A percentile compares a stretch with the other conserved stretches of the same genome.
phyloP scores from a whole-genome alignment of 2,329 filamentous ascomycete species.

The Fonsecaea nubica region DNA sequence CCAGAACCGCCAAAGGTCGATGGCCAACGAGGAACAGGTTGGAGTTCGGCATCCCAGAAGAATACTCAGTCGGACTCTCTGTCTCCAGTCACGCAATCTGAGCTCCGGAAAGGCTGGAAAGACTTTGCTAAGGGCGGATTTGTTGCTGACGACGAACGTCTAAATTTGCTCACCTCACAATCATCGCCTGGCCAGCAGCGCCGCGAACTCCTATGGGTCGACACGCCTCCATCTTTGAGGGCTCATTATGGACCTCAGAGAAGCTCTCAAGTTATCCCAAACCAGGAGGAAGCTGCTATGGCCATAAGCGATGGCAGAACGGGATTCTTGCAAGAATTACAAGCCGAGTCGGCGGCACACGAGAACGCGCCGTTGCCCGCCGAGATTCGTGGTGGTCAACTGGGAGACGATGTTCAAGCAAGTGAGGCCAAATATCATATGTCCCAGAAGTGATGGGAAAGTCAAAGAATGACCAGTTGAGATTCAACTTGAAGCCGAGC shows the following conservation, averaged over 20 bases:
- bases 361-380: neutral
- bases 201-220: neutral
- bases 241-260: neutral
- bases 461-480: neutral
- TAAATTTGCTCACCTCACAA: neutral
- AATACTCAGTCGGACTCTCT: neutral
- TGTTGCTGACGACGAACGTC: constrained; percentile 23
- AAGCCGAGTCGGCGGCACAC: neutral
- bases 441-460: neutral
- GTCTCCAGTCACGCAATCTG: constrained; percentile 20
- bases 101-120: constrained; percentile 25
- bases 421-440: neutral
- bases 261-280: neutral
- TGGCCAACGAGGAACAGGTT: neutral
- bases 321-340: constrained; percentile 25
- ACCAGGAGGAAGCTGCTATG: constrained; percentile 18
- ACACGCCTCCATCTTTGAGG: neutral
- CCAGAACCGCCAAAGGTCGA: neutral
- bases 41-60: constrained; percentile 4
- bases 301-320: constrained; percentile 27
- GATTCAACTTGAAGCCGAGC: neutral
- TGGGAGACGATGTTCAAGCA: neutral
- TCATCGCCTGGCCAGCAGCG: neutral
- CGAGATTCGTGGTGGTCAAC: neutral
- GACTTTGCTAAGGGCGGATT: constrained; percentile 27